phyloP scores from a whole-genome alignment of 148 eudicot species.

The Silene uniflora region DNA sequence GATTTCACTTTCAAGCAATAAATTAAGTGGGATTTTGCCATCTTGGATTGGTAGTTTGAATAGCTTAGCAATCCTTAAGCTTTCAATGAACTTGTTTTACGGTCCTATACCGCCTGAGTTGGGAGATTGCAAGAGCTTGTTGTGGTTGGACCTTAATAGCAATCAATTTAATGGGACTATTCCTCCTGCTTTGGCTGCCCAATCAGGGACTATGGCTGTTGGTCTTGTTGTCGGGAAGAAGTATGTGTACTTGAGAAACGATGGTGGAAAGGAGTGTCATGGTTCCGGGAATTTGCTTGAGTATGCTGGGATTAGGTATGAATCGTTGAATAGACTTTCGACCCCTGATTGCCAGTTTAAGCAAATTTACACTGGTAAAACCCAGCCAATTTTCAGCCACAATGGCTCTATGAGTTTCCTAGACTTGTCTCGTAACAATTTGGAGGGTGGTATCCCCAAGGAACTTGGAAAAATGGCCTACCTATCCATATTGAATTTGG shows the following conservation, averaged over 20 bases:
- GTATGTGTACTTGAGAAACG: slow-evolving; percentile 66
- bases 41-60: slow-evolving; percentile 60
- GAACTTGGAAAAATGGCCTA: slow-evolving; percentile 75
- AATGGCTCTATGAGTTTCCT: slow-evolving; percentile 84
- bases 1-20: slow-evolving; percentile 78
- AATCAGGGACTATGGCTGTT: slow-evolving; percentile 63
- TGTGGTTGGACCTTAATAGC: slow-evolving; percentile 85
- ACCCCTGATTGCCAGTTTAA: slow-evolving; percentile 53
- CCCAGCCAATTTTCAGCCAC: slow-evolving; percentile 70
- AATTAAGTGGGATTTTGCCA: slow-evolving; percentile 61
- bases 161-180: slow-evolving; percentile 62
- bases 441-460: slow-evolving; percentile 74
- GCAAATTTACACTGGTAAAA: slow-evolving; percentile 51
- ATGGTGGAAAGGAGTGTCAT: slow-evolving; percentile 68
- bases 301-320: slow-evolving; percentile 64
- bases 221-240: slow-evolving; percentile 61
- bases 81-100: slow-evolving; percentile 61
- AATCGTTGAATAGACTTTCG: slow-evolving; percentile 49
- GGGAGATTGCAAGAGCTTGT: slow-evolving; percentile 65
- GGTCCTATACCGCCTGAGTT: slow-evolving; percentile 66
- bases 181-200: slow-evolving; percentile 60
- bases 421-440: slow-evolving; percentile 56
- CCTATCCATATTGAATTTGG: slow-evolving; percentile 59
- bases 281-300: slow-evolving; percentile 93
- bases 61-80: slow-evolving; percentile 69